These are phyloP conservation scores for Candida vartiovaarae DNA, from an alignment of 805 yeast genomes.

Conservation along the genomic window DNA sequence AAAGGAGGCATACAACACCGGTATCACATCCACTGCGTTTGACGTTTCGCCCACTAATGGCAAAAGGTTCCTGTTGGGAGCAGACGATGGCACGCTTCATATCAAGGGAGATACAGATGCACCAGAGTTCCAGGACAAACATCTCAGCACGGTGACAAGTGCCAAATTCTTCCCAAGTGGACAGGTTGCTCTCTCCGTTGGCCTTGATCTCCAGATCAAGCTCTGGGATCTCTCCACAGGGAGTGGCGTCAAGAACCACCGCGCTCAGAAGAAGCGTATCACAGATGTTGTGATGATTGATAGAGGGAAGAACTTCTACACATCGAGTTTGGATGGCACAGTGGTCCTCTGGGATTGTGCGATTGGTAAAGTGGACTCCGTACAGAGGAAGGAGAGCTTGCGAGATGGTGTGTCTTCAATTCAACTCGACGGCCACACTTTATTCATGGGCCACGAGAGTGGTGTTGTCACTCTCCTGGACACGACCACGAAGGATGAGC, in stretches of 20 bases:
- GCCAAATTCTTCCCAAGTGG: slow-evolving; percentile 56
- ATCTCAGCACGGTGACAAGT: slow-evolving; percentile 38
- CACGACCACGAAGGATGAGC: slow-evolving; percentile 22
- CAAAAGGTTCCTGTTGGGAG: slow-evolving; percentile 27
- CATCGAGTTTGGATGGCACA: slow-evolving; percentile 48
- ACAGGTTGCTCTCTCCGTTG: slow-evolving; percentile 50
- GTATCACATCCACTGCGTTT: slow-evolving; percentile 20
- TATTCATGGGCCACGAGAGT: slow-evolving; percentile 36
- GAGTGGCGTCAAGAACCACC: slow-evolving; percentile 41
- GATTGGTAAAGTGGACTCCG: slow-evolving; percentile 39
- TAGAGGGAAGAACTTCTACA: slow-evolving; percentile 59
- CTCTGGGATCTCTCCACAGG: slow-evolving; percentile 53
- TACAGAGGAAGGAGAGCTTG: slow-evolving; percentile 29
- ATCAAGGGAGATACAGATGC: too few species aligned
- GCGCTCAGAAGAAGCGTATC: slow-evolving; percentile 41
- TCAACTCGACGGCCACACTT: slow-evolving; percentile 19
- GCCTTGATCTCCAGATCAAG: slow-evolving; percentile 51
- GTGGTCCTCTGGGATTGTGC: slow-evolving; percentile 69
- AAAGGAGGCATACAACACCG: too few species aligned
- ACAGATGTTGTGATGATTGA: slow-evolving; percentile 49
- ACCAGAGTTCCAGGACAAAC: slow-evolving; percentile 21
- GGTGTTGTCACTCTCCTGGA: slow-evolving; percentile 37
- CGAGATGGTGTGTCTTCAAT: slow-evolving; percentile 31
- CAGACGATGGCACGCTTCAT: slow-evolving; percentile 26
- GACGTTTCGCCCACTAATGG: slow-evolving; percentile 26